Conservation (phyloP, 495 filamentous ascomycete species). For the Amorphotheca resinae region DNA sequence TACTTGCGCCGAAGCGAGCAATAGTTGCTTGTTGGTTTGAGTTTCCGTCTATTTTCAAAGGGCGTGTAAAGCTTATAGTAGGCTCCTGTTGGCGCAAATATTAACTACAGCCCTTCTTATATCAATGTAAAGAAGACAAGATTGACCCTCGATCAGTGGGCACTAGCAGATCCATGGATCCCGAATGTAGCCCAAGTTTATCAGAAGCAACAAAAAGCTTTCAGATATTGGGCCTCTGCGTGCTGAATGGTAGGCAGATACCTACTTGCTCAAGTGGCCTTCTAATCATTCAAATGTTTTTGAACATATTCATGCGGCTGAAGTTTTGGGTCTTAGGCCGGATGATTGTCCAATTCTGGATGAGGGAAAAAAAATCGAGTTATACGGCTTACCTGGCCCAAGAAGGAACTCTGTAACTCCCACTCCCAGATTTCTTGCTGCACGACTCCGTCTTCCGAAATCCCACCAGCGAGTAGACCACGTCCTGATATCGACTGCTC, state of each 20-base stretch:
- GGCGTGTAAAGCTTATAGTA: constrained; percentile 6
- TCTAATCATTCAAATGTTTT: too few relatives aligned
- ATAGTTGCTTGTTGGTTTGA: constrained; percentile 1
- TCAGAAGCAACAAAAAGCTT: too few relatives aligned
- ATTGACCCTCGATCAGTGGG: background rate
- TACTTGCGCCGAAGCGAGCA: constrained; percentile 26
- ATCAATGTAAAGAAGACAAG: background rate
- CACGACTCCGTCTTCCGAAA: constrained; percentile 46
- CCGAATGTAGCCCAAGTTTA: too few relatives aligned
- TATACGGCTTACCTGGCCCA: background rate
- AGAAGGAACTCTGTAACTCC: constrained; percentile 5
- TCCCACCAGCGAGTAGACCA: constrained; percentile 59
- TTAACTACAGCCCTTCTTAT: background rate
- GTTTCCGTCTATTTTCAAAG: background rate
- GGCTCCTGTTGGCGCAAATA: constrained; percentile 7
- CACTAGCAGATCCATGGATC: too few relatives aligned
- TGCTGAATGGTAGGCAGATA: too few relatives aligned
- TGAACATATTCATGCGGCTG: too few relatives aligned
- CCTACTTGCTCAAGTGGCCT: too few relatives aligned
- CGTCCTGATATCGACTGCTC: constrained; percentile 1
- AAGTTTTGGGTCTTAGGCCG: too few relatives aligned
- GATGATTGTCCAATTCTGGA: too few relatives aligned
- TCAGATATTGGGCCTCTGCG: too few relatives aligned
- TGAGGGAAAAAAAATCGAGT: background rate
- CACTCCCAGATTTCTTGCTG: constrained; percentile 29